These are phyloP conservation scores for Stropharia rugosoannulata DNA, from an alignment of 768 basidiomycete species.

Conservation along the genomic window DNA sequence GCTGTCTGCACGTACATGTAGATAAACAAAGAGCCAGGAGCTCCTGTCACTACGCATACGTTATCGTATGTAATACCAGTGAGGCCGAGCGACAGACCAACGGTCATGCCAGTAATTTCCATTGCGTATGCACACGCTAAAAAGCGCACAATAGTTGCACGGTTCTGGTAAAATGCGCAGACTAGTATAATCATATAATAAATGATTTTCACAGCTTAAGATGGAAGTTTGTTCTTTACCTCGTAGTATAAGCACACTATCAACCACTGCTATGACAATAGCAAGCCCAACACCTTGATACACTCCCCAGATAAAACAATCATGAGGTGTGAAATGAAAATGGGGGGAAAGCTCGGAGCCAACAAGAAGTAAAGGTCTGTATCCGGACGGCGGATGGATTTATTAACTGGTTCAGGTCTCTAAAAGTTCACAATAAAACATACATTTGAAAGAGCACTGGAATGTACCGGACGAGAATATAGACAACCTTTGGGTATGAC, in stretches of 20 bases:
- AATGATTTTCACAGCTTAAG: too few relatives aligned
- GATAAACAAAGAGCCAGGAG: constrained; percentile 28
- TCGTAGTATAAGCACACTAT: constrained; percentile 39
- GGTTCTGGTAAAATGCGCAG: too few relatives aligned
- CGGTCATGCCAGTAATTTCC: constrained; percentile 30
- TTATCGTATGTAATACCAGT: constrained; percentile 32
- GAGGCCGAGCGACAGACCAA: constrained; percentile 26
- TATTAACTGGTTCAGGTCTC: background rate
- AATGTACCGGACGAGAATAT: constrained; percentile 36
- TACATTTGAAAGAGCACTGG: constrained; percentile 36
- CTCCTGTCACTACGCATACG: constrained; percentile 27
- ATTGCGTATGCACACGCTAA: background rate
- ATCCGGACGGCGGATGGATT: background rate
- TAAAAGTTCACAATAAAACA: background rate
- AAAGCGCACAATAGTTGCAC: too few relatives aligned
- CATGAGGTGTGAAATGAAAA: constrained; percentile 36
- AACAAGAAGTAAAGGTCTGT: constrained; percentile 32
- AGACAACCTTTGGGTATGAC: constrained; percentile 34
- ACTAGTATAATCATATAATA: too few relatives aligned
- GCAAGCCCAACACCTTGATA: constrained; percentile 36
- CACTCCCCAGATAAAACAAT: constrained; percentile 43
- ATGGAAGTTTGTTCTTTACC: constrained; percentile 18
- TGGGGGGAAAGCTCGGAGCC: constrained; percentile 34
- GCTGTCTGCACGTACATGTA: constrained; percentile 24
- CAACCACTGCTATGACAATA: constrained; percentile 28